A percentile compares a stretch with the other conserved stretches of the same genome.
These are phyloP conservation scores for Ephemerocybe angulata DNA, from an alignment of 768 basidiomycete genomes.

Conservation along the genomic window DNA sequence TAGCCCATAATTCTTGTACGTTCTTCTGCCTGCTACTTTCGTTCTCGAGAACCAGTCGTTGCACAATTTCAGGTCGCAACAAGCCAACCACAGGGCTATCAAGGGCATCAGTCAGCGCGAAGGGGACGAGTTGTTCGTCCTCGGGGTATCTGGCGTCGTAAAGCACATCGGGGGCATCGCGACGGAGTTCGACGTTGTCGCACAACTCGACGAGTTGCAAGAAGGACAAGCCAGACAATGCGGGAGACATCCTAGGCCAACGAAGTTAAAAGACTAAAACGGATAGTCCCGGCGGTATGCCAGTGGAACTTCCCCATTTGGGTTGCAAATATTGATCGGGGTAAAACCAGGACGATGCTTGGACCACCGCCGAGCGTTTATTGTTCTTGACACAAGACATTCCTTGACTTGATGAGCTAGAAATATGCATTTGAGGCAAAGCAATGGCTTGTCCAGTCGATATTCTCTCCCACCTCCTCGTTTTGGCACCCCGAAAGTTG, in stretches of 20 bases:
- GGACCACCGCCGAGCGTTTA: background rate
- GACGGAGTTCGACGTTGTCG: constrained; percentile 60
- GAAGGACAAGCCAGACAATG: constrained; percentile 36
- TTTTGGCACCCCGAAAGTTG: background rate
- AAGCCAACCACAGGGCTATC: constrained; percentile 59
- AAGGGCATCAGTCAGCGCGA: constrained; percentile 16
- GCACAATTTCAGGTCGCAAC: constrained; percentile 54
- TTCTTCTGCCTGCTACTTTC: constrained; percentile 23
- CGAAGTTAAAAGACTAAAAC: background rate
- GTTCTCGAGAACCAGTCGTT: constrained; percentile 53
- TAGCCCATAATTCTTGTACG: constrained; percentile 37
- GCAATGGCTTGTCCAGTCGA: background rate
- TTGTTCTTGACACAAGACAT: background rate
- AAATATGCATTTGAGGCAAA: background rate
- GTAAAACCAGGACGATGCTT: background rate
- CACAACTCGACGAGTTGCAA: constrained; percentile 64
- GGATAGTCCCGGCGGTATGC: background rate
- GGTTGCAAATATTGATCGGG: background rate
- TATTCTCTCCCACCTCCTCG: background rate
- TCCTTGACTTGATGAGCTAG: background rate
- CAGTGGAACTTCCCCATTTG: background rate
- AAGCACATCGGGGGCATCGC: constrained; percentile 14
- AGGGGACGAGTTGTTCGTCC: constrained; percentile 13
- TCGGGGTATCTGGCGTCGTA: constrained; percentile 13
- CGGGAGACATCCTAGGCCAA: constrained; percentile 11